phyloP scores from a whole-genome alignment of 306 rosid species.

The Gillenia trifoliata region DNA sequence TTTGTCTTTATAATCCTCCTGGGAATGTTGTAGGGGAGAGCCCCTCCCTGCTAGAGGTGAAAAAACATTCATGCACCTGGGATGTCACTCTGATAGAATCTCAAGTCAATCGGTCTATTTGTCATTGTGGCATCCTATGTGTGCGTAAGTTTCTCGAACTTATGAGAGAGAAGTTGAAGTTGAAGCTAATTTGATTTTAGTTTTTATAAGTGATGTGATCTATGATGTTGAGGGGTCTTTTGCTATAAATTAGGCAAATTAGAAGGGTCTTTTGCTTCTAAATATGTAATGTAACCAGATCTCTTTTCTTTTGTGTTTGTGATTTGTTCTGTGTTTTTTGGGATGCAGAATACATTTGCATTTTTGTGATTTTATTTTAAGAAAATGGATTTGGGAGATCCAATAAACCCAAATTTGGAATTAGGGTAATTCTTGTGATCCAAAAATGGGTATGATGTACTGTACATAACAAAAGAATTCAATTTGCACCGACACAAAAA shows the following conservation, averaged over 20 bases:
- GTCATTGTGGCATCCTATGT: too few species aligned
- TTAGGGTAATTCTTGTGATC: background rate
- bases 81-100: too few species aligned
- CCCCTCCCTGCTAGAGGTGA: constrained; percentile 51
- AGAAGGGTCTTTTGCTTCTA: background rate
- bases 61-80: too few species aligned
- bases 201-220: background rate
- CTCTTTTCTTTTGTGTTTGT: background rate
- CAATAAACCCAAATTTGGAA: background rate
- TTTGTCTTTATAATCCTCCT: constrained; percentile 76
- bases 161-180: too few species aligned
- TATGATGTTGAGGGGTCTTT: background rate
- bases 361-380: background rate
- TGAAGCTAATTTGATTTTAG: too few species aligned
- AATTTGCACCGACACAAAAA: background rate
- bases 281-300: background rate
- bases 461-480: background rate
- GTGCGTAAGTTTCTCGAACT: too few species aligned
- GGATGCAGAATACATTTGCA: background rate
- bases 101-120: too few species aligned
- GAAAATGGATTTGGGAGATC: background rate
- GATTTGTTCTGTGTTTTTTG: background rate
- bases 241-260: background rate
- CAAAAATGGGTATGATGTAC: background rate
- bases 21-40: constrained; percentile 65